Evolutionary conservation across 371 early-diverging fungal species (phyloP), one percentile per base, ranked within the genome.

Genomic region (Mortierella sp.): DNA sequence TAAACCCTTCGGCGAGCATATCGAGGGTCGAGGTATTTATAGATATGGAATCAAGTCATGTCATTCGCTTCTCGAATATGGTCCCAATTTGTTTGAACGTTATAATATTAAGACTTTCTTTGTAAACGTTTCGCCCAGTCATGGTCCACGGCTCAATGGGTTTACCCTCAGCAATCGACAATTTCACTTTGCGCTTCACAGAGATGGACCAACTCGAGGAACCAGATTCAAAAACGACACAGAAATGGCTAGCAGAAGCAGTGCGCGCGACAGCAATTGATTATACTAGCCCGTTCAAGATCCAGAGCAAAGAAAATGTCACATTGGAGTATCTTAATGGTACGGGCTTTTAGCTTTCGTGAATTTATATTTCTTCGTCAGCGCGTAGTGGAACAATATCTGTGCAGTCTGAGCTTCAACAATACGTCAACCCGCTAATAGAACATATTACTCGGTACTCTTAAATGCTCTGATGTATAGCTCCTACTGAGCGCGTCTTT

Each of bases 1-100:
- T 43, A 84, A 87, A 57, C 97, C 97, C 9, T 96, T 97, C 87
- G 96, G 96, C 15, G 89, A 90, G 24, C 86, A 86, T 52, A 89
- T 96, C 43, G 92, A 93, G 58, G 92, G 92, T 16, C 89, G 89
- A 87, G 88, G 94, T 93, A 86, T 21, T 21, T 43, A 4, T 57
- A 15, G 22, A 16, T 16, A 16, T 43, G 43, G 8, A 43, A 43
- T 5, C 0, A 43, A 15, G 43, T 13, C 15, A 4, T 15, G 43
- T 24, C 32, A 58, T 13, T 24, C 11, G 58, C 15, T 13, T n/a
- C 53, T 53, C 53, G 22, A 9, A 9, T 3, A 53, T 55, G 24
- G 40, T 62, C 45, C 33, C 36, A 36, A 36, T 36, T 36, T 36
- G 36, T 3, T 36, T 36, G 36, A 22, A 52, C 28, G 28, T 24